A percentile compares a stretch with the other conserved stretches of the same genome.
These are phyloP conservation scores for Vachellia pachyceras DNA, from an alignment of 306 rosid species.

Conservation along the genomic window DNA sequence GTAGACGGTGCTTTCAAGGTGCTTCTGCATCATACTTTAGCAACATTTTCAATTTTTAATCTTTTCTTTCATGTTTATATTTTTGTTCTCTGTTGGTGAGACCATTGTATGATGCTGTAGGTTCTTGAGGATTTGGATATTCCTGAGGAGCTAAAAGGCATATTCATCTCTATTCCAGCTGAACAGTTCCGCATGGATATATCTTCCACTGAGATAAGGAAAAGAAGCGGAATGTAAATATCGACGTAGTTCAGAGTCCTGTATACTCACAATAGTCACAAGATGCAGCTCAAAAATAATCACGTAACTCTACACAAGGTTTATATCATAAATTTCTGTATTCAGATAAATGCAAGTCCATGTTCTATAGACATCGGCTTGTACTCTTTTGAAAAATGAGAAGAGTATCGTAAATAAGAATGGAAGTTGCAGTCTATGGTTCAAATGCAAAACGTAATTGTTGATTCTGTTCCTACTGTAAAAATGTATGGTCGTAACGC, in stretches of 20 bases:
- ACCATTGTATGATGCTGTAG: slow-evolving; percentile 44
- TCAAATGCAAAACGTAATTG: neutral
- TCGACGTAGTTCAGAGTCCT: neutral
- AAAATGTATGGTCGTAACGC: neutral
- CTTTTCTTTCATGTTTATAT: neutral
- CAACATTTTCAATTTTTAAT: neutral
- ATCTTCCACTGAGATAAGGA: slow-evolving; percentile 84
- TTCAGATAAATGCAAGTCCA: neutral
- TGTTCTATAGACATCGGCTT: neutral
- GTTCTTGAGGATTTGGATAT: slow-evolving; percentile 81
- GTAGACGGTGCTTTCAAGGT: slow-evolving; percentile 87
- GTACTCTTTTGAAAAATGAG: neutral
- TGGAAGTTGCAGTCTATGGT: neutral
- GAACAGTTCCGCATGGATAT: slow-evolving; percentile 82
- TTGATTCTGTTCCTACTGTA: neutral
- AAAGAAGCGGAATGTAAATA: slow-evolving; percentile 57
- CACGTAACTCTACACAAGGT: neutral
- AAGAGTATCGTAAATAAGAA: neutral
- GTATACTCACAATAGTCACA: slow-evolving; percentile 10
- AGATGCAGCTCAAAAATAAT: neutral
- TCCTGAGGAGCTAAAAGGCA: slow-evolving; percentile 75
- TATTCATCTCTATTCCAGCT: slow-evolving; percentile 78
- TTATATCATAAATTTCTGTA: neutral
- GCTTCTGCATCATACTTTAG: slow-evolving; percentile 21
- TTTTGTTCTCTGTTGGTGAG: slow-evolving; percentile 22